Base-by-base conservation (phyloP, 345 rosid genomes). In the Eucalyptus cloeziana region DNA sequence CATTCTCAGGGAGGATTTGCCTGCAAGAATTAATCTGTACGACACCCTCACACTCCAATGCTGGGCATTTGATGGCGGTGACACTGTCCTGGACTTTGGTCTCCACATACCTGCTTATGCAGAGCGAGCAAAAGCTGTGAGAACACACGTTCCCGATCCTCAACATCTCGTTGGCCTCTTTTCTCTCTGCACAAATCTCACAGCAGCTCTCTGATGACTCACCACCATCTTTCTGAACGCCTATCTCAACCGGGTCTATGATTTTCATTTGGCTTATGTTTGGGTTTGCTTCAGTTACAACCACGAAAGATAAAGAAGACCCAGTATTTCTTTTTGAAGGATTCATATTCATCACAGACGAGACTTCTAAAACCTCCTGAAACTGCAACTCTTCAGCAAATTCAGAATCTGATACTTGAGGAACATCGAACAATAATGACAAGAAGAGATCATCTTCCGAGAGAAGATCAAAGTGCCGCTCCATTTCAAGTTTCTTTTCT, bases 141-240 rank as follows among this genome's bases (percentile, higher is more conserved):
- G 88, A 24, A 49, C 96, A 94, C 3, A 80, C 85, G 21, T 80
- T 86, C 40, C 71, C 40, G 16, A 76, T 90, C 81, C 49, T 88
- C 92, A 94, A 91, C 92, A 95, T 92, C 49, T 92, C 90, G 7
- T 90, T 91, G 1, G 4, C 60, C 49, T 93, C 94, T 87, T 93
- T 92, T 13, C 69, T 91, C 64, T 97, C 97, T 44, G 80, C 86
- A 17, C 97, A 97, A 22, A 97, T 96, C 52, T 91, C 92, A 24
- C 96, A 96, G 50, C 91, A 89, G 21, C 88, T 89, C 45, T 49
- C 88, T 9, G 93, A 93, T 54, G 33, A 91, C 45, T 92, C 93
- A 2, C 80, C 80, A 33, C 80, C 24, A 33, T 33, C 44, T 69
- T 33, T 33, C 5, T 69, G 80, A 69, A 33, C 44, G 37, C 24